Conservation (phyloP, 495 filamentous ascomycete species). For the Pseudoneurospora amorphoporcata region DNA sequence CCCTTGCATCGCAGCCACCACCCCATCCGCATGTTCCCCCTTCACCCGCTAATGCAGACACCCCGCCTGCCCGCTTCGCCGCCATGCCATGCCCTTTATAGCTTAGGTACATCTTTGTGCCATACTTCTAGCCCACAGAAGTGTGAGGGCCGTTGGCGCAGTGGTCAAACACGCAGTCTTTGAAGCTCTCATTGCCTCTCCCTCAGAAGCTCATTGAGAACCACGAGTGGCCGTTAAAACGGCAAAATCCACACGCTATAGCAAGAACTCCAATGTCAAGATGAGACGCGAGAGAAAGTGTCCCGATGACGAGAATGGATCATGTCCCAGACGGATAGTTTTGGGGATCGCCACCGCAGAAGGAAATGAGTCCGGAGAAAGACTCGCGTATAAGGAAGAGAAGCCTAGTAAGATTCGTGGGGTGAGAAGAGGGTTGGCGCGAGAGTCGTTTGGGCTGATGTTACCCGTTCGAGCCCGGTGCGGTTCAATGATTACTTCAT, state of each 20-base stretch:
- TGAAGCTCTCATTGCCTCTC: neutral
- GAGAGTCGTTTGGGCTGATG: neutral
- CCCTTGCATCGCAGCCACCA: neutral
- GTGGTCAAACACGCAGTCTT: neutral
- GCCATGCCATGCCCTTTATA: neutral
- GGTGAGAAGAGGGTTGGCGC: neutral
- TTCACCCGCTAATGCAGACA: neutral
- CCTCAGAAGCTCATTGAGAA: neutral
- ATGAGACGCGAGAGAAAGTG: neutral
- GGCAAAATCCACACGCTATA: neutral
- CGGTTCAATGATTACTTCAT: neutral
- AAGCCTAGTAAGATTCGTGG: neutral
- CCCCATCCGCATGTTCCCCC: too few relatives aligned
- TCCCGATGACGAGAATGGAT: neutral
- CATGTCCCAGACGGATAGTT: neutral
- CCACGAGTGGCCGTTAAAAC: neutral
- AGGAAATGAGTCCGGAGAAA: neutral
- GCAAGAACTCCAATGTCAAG: neutral
- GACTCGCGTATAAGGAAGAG: neutral
- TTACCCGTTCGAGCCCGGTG: neutral
- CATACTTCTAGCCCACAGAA: neutral
- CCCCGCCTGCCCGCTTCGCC: neutral
- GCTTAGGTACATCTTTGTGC: neutral
- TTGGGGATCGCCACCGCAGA: neutral
- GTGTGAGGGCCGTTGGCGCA: neutral